Evolutionary conservation across 2,329 filamentous ascomycete species (phyloP).

Genomic region (Pyrenochaeta sp.): DNA sequence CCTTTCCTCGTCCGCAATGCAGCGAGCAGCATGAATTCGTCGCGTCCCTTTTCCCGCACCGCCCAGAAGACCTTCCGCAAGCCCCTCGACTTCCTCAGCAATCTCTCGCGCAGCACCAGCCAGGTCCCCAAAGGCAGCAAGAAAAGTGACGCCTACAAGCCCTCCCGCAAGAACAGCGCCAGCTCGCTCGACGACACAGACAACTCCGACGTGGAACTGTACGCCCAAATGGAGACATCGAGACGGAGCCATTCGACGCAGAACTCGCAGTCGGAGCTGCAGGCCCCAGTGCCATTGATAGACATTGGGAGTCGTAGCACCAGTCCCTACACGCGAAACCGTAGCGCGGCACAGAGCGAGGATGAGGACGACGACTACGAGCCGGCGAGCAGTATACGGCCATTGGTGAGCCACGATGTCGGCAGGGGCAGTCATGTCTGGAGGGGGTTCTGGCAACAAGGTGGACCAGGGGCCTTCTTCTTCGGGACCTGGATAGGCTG

Average conservation of each 20-base stretch:
- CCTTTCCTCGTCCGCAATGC: conserved; percentile 34
- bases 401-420: conserved; percentile 48
- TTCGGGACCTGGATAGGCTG: conserved; percentile 58
- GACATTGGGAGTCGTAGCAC: conserved; percentile 53
- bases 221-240: conserved; percentile 39
- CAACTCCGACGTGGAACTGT: conserved; percentile 44
- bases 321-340: conserved; percentile 54
- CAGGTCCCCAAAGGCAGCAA: conserved; percentile 26
- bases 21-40: conserved; percentile 43
- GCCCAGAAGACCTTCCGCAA: conserved; percentile 42
- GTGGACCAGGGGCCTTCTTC: conserved; percentile 59
- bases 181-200: conserved; percentile 51
- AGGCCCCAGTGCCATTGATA: conserved; percentile 54
- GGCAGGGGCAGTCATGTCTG: conserved; percentile 26
- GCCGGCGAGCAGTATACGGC: conserved; percentile 48
- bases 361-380: conserved; percentile 57
- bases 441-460: conserved; percentile 46
- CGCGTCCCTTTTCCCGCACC: conserved; percentile 44
- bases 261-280: conserved; percentile 48
- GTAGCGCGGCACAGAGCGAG: conserved; percentile 55
- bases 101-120: conserved; percentile 30
- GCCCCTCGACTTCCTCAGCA: conserved; percentile 48
- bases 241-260: conserved; percentile 37
- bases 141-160: conserved; percentile 19
- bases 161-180: conserved; percentile 44